Base-by-base conservation (phyloP, 495 filamentous ascomycete genomes). In the Thermothielavioides terrestris region DNA sequence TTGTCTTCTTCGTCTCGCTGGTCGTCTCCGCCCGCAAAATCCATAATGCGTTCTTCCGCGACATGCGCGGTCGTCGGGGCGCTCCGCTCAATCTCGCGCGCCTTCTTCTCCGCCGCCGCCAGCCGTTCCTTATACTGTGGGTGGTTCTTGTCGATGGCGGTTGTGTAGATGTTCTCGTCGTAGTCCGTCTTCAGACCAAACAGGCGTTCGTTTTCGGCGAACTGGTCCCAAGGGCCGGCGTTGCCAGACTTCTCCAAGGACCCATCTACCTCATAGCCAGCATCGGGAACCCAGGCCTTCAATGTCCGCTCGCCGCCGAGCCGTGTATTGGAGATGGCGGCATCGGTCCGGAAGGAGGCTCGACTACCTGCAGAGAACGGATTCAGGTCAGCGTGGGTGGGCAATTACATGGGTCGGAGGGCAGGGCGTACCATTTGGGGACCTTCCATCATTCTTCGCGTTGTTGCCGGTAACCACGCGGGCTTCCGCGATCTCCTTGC, bases 81-180 rank as follows among this genome's bases (percentile, higher is more conserved):
- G 45, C 74, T 82, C 34, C 71, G 70, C 64, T 96, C 89, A 54
- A 99, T 97, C 62, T 97, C 91, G 50, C 84, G 81, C 18, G 91
- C 92, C 57, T 92, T 88, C 40, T 75, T 80, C 39, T 88, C 86
- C 6, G 92, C 92, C 7, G 78, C 78, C 1, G 84, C 88, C 48
- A 84, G 69, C 50, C 83, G 80, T 60, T 86, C 79, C 52, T 80
- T 82, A 67, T 92, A 96, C 22, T 79, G 68, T 1, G 92, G 89
- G 62, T 91, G 80, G 26, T 68, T 82, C 52, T 82, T 85, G 61
- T 99, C 82, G 54, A 99, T 88, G 9, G 76, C 70, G 17, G 91
- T 97, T 9, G 94, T 99, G 63, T 99, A 99, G 39, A 91, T 80
- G 57, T 84, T 88, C 65, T 97, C 94, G 56, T 96, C 83, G 62